phyloP scores from a whole-genome alignment of 225 moss, liverwort and hornwort species.

The Antitrichia curtipendula region DNA sequence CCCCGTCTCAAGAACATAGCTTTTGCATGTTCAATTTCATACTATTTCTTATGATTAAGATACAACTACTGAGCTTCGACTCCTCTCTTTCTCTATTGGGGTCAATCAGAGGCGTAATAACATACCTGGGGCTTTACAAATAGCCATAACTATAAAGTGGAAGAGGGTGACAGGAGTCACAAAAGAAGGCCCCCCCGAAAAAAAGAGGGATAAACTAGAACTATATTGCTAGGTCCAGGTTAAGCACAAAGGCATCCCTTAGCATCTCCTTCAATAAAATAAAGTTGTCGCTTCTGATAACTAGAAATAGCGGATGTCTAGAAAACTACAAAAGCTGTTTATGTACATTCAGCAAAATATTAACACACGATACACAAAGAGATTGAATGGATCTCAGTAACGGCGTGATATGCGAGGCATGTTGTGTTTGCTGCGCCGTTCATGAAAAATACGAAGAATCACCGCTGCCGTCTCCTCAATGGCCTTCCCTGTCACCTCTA shows the following conservation, averaged over 20 bases:
- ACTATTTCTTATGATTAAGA: background rate
- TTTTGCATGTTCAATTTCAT: background rate
- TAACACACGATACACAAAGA: background rate
- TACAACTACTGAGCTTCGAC: background rate
- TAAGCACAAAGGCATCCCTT: background rate
- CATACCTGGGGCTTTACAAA: background rate
- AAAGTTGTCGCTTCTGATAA: background rate
- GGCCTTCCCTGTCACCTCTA: conserved; percentile 94
- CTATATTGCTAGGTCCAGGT: background rate
- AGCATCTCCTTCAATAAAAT: background rate
- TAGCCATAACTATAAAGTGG: background rate
- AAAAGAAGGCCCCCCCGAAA: background rate
- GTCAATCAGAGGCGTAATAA: background rate
- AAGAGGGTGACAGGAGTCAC: background rate
- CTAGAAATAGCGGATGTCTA: background rate
- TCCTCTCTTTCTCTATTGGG: background rate
- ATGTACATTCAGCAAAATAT: background rate
- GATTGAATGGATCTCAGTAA: conserved; percentile 10
- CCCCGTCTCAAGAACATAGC: background rate
- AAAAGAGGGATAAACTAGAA: background rate
- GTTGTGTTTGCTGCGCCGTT: conserved; percentile 58
- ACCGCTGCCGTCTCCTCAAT: conserved; percentile 91
- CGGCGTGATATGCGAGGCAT: conserved; percentile 65
- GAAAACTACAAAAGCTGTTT: background rate
- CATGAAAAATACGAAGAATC: conserved; percentile 81